A percentile compares a stretch with the other conserved stretches of the same genome.
Evolutionary conservation across 2,329 filamentous ascomycete species (phyloP).

Genomic region (Claviceps sp.): DNA sequence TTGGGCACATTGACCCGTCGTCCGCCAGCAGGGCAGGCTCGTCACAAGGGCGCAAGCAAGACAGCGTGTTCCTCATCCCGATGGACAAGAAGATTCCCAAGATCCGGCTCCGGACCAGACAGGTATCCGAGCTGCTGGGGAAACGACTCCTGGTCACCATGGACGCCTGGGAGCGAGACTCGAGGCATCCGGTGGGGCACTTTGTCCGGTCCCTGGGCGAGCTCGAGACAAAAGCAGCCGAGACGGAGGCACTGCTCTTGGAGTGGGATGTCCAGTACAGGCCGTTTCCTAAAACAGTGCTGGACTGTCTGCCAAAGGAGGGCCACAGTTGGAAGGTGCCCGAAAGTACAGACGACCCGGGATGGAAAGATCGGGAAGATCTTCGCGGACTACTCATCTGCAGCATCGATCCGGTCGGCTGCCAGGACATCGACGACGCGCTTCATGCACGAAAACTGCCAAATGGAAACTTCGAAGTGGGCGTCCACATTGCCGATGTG

Average conservation of each 20-base stretch:
- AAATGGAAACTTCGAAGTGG: constrained; percentile 91
- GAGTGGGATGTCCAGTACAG: constrained; percentile 98
- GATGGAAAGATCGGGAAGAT: constrained; percentile 78
- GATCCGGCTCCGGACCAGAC: constrained; percentile 81
- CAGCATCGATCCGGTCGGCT: constrained; percentile 92
- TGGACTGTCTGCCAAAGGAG: constrained; percentile 83
- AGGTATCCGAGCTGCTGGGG: constrained; percentile 76
- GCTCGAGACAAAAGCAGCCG: constrained; percentile 90
- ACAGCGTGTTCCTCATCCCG: constrained; percentile 86
- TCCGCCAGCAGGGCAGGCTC: constrained; percentile 62
- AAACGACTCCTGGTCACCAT: constrained; percentile 89
- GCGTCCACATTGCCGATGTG: constrained; percentile 98
- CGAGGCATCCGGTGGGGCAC: constrained; percentile 82
- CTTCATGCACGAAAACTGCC: constrained; percentile 73
- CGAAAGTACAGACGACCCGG: constrained; percentile 60
- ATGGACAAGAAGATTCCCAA: constrained; percentile 99
- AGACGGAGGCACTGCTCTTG: constrained; percentile 85
- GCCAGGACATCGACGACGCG: constrained; percentile 96
- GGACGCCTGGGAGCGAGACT: constrained; percentile 89
- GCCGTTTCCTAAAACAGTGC: constrained; percentile 87
- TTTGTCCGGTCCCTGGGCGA: constrained; percentile 89
- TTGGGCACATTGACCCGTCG: constrained; percentile 83
- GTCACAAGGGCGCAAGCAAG: constrained; percentile 69
- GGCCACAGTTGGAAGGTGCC: constrained; percentile 93
- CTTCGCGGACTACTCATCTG: constrained; percentile 78